A percentile compares a stretch with the other conserved stretches of the same genome.
These are phyloP conservation scores for Selaginella moellendorffii DNA, from an alignment of 75 land plant genomes.

Conservation along the genomic window DNA sequence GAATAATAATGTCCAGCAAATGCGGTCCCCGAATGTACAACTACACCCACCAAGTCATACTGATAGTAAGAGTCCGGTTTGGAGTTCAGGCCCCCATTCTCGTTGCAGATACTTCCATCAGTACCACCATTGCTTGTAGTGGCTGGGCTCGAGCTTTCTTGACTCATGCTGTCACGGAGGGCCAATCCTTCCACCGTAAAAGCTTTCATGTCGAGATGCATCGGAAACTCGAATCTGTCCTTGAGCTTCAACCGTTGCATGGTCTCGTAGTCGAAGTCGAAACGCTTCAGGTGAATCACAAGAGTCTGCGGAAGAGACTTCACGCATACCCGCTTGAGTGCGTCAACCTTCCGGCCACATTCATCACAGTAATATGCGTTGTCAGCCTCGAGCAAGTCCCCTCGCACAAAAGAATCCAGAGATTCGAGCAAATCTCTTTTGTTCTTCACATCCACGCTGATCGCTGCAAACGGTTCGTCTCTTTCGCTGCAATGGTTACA, in stretches of 20 bases:
- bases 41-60: constrained; percentile 29
- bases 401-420: constrained; percentile 25
- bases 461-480: constrained; percentile 26
- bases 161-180: constrained; percentile 10
- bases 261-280: constrained; percentile 26
- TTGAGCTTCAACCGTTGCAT: constrained; percentile 25
- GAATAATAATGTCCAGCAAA: constrained; percentile 31
- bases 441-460: constrained; percentile 27
- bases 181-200: constrained; percentile 21
- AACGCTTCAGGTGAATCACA: constrained; percentile 23
- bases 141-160: not conserved
- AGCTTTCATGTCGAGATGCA: constrained; percentile 25
- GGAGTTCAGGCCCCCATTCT: not conserved
- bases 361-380: constrained; percentile 27
- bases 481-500: constrained; percentile 22
- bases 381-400: constrained; percentile 24
- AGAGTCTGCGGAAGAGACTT: constrained; percentile 21
- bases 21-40: constrained; percentile 26
- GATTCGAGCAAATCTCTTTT: constrained; percentile 25
- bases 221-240: constrained; percentile 22
- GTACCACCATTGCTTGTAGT: not conserved
- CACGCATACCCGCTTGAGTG: constrained; percentile 21
- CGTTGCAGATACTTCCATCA: constrained; percentile 2
- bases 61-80: constrained; percentile 22
- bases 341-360: constrained; percentile 26